These are phyloP conservation scores for Purshia tridentata DNA, from an alignment of 306 rosid species.

Conservation along the genomic window DNA sequence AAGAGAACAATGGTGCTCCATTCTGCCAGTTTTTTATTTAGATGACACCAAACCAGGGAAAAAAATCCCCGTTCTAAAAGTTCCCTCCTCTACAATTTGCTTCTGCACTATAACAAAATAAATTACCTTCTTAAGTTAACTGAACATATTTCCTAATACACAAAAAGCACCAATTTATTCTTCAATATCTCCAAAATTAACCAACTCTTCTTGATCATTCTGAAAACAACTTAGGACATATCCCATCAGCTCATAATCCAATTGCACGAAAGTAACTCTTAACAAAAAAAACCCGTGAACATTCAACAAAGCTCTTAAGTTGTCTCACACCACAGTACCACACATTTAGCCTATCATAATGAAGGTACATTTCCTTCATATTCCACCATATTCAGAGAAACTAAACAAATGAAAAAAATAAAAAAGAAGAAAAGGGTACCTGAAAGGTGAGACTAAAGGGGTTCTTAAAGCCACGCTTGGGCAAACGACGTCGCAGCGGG, in stretches of 20 bases:
- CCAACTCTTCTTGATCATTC: background rate
- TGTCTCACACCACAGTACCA: too few relatives aligned
- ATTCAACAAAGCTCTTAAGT: too few relatives aligned
- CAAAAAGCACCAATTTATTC: too few relatives aligned
- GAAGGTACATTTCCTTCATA: background rate
- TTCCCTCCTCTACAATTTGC: background rate
- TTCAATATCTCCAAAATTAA: background rate
- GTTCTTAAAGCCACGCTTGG: conserved; percentile 88
- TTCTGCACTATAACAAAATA: too few relatives aligned
- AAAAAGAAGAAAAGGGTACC: conserved; percentile 34
- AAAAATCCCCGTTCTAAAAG: background rate
- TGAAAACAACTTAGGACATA: background rate
- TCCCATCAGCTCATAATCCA: background rate
- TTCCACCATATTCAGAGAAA: background rate
- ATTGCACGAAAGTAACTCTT: background rate
- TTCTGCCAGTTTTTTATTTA: background rate
- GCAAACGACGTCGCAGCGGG: conserved; percentile 84
- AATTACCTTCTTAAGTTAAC: too few relatives aligned
- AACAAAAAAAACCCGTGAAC: too few relatives aligned
- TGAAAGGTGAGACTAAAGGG: conserved; percentile 92
- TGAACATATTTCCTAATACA: too few relatives aligned
- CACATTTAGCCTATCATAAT: too few relatives aligned
- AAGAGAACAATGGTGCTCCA: background rate
- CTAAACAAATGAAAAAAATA: background rate
- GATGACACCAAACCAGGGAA: background rate